A percentile compares a stretch with the other conserved stretches of the same genome.
These are phyloP conservation scores for Escallonia rubra DNA, from an alignment of 129 eudicot species.

Conservation along the genomic window DNA sequence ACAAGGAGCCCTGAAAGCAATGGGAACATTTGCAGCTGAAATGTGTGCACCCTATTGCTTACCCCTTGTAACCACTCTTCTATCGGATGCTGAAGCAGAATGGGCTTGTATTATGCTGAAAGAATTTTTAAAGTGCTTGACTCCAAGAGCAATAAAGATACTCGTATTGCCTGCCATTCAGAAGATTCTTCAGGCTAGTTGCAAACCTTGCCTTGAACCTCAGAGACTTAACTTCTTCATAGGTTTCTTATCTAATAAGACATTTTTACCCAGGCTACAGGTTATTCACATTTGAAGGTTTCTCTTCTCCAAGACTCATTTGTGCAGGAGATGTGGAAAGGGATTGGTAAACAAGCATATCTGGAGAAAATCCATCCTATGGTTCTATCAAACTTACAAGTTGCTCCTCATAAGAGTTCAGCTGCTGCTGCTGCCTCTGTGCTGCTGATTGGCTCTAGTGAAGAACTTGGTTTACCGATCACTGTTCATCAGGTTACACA, in stretches of 20 bases:
- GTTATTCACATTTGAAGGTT: slow-evolving; percentile 82
- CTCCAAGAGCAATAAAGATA: slow-evolving; percentile 51
- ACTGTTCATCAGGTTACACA: slow-evolving; percentile 82
- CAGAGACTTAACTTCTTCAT: not conserved
- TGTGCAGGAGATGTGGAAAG: slow-evolving; percentile 83
- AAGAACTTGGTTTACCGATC: slow-evolving; percentile 92
- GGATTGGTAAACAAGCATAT: slow-evolving; percentile 75
- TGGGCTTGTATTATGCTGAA: slow-evolving; percentile 60
- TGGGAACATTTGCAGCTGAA: slow-evolving; percentile 90
- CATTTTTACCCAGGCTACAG: slow-evolving; percentile 52
- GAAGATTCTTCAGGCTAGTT: slow-evolving; percentile 82
- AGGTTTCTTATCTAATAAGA: slow-evolving; percentile 7
- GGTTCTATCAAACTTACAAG: slow-evolving; percentile 65
- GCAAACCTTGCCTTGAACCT: slow-evolving; percentile 15
- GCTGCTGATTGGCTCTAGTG: slow-evolving; percentile 87
- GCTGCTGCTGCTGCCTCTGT: slow-evolving; percentile 92
- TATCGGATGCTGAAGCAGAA: slow-evolving; percentile 80
- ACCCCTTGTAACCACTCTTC: slow-evolving; percentile 53
- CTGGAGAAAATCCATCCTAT: slow-evolving; percentile 70
- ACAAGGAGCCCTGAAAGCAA: slow-evolving; percentile 69
- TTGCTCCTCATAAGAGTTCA: slow-evolving; percentile 77
- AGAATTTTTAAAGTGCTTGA: slow-evolving; percentile 72
- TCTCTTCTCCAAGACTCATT: slow-evolving; percentile 98
- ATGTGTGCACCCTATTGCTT: slow-evolving; percentile 90
- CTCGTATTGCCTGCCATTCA: slow-evolving; percentile 77